phyloP scores from a whole-genome alignment of 2,329 filamentous ascomycete species.

The Rhynchosporium secalis region DNA sequence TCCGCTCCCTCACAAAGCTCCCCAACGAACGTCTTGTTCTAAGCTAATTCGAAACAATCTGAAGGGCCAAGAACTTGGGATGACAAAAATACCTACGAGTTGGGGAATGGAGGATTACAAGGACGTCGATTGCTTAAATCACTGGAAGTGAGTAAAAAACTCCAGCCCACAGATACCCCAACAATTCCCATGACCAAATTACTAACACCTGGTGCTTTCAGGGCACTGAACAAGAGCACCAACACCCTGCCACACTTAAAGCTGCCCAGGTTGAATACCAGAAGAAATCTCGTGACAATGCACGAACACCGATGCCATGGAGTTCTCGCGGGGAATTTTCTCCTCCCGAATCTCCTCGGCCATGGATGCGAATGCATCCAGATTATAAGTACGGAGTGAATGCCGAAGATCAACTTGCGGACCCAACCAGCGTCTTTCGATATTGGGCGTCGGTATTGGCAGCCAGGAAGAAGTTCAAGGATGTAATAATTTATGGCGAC shows the following conservation, averaged over 20 bases:
- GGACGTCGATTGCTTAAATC: neutral
- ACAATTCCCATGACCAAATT: too few relatives aligned
- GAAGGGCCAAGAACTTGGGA: slow-evolving; percentile 55
- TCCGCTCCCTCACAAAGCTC: too few relatives aligned
- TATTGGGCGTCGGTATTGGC: slow-evolving; percentile 28
- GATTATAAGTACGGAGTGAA: slow-evolving; percentile 51
- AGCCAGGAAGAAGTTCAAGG: slow-evolving; percentile 23
- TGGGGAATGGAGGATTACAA: slow-evolving; percentile 42
- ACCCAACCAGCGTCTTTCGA: slow-evolving; percentile 19
- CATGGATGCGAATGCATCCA: slow-evolving; percentile 62
- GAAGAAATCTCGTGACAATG: neutral
- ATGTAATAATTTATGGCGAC: slow-evolving; percentile 27
- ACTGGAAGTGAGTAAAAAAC: neutral
- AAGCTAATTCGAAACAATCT: too few relatives aligned
- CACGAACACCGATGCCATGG: neutral
- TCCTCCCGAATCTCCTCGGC: slow-evolving; percentile 35
- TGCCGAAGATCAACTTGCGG: slow-evolving; percentile 21
- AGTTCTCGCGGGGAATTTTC: neutral
- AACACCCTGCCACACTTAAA: neutral
- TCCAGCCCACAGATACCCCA: too few relatives aligned
- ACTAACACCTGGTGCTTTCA: too few relatives aligned
- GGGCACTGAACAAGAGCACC: neutral
- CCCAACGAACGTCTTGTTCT: too few relatives aligned
- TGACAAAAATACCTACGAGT: slow-evolving; percentile 54
- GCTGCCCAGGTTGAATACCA: neutral